phyloP scores from a whole-genome alignment of 2,329 filamentous ascomycete genomes.

The Ophiocordyceps sinensis region DNA sequence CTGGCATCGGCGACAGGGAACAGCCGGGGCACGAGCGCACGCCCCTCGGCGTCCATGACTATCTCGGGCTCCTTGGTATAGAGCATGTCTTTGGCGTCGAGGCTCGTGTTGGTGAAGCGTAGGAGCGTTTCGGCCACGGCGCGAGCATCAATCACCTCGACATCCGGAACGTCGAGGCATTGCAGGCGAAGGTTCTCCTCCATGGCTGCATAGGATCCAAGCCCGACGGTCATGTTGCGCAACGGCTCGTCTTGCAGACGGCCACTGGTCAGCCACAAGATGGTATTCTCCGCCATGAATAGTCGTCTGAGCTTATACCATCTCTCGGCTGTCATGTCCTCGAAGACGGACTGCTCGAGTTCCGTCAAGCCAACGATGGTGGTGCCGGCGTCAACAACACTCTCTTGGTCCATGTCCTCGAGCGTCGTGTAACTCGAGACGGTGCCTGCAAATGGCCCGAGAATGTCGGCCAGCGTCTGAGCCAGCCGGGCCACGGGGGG shows the following conservation, averaged over 20 bases:
- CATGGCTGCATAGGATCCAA: background rate
- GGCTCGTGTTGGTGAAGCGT: background rate
- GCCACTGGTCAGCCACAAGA: background rate
- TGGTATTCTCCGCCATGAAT: background rate
- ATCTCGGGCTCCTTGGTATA: background rate
- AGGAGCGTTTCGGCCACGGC: background rate
- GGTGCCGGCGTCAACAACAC: too few relatives aligned
- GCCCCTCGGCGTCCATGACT: background rate
- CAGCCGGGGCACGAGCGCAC: background rate
- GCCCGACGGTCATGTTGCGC: background rate
- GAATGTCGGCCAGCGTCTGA: background rate
- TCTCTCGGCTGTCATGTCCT: background rate
- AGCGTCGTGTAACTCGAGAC: background rate
- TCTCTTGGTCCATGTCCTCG: background rate
- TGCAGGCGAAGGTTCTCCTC: background rate
- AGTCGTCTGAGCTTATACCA: background rate
- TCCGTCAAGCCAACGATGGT: background rate
- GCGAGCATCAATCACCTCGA: background rate
- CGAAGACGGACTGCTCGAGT: background rate
- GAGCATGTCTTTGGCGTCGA: background rate
- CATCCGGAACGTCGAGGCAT: background rate
- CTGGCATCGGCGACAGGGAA: background rate
- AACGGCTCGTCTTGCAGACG: background rate
- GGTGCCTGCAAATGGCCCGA: background rate
- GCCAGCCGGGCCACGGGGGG: background rate